Evolutionary conservation across 2,329 filamentous ascomycete species (phyloP).

Genomic region (Fusarium sambucinum): DNA sequence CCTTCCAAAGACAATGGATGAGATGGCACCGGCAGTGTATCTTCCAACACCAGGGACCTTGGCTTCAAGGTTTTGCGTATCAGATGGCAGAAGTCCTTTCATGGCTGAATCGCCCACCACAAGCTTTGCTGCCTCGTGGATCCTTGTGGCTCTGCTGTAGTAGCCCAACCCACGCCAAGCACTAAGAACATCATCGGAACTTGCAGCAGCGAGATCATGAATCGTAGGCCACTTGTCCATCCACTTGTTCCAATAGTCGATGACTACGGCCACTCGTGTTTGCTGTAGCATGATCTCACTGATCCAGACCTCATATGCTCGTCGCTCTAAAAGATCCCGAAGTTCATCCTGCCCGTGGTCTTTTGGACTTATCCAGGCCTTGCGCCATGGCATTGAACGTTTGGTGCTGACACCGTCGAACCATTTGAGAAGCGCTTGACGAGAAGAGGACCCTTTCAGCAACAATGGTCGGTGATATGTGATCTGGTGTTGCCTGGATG

Average conservation of each 20-base stretch:
- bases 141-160: conserved; percentile 72
- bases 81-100: conserved; percentile 63
- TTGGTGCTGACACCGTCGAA: conserved; percentile 61
- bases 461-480: conserved; percentile 65
- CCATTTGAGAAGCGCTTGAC: conserved; percentile 61
- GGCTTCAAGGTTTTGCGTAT: conserved; percentile 59
- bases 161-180: conserved; percentile 73
- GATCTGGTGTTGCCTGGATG: conserved; percentile 51
- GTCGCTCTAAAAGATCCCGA: conserved; percentile 60
- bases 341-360: conserved; percentile 51
- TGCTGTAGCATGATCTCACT: conserved; percentile 77
- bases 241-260: conserved; percentile 74
- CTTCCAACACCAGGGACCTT: conserved; percentile 70
- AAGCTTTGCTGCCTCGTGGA: conserved; percentile 67
- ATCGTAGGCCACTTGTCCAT: conserved; percentile 71
- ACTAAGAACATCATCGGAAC: conserved; percentile 66
- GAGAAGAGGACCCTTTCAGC: conserved; percentile 54
- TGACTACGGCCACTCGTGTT: conserved; percentile 71
- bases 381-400: conserved; percentile 71
- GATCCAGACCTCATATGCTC: conserved; percentile 76
- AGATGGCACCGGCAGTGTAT: conserved; percentile 73
- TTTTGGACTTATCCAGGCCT: conserved; percentile 65
- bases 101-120: conserved; percentile 59
- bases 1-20: conserved; percentile 71
- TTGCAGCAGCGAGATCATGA: conserved; percentile 65